These are phyloP conservation scores for Nicotiana benthamiana DNA, from an alignment of 257 asterid genomes.

Conservation along the genomic window DNA sequence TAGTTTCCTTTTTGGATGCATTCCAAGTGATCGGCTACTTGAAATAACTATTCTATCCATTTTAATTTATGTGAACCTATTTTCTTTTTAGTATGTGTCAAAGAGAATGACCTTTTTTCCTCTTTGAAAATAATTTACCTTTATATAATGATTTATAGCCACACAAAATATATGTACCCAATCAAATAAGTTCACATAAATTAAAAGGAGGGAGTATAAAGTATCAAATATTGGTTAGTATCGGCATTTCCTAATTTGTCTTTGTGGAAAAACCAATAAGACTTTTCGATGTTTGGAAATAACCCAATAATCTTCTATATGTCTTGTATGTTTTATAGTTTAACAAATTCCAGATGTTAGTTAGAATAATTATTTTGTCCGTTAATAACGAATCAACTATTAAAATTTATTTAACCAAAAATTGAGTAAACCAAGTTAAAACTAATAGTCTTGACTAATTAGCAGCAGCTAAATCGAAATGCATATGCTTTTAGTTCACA, in stretches of 20 bases:
- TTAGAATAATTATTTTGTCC: not conserved
- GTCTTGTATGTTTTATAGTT: not conserved
- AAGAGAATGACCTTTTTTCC: too few relatives aligned
- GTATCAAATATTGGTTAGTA: not conserved
- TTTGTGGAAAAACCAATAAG: not conserved
- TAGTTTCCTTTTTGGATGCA: not conserved
- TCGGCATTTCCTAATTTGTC: not conserved
- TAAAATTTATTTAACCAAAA: not conserved
- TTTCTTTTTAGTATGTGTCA: too few relatives aligned
- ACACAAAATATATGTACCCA: too few relatives aligned
- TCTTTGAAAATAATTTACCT: too few relatives aligned
- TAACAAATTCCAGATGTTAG: not conserved
- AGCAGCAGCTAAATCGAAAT: too few relatives aligned
- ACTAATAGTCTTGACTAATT: too few relatives aligned
- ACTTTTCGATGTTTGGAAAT: not conserved
- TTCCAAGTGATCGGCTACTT: not conserved
- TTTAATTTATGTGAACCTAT: too few relatives aligned
- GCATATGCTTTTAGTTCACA: too few relatives aligned
- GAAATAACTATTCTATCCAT: not conserved
- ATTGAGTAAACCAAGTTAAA: too few relatives aligned
- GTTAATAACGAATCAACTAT: not conserved
- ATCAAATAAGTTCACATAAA: too few relatives aligned
- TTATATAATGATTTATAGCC: too few relatives aligned
- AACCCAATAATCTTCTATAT: not conserved
- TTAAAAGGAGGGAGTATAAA: too few relatives aligned